Base-by-base conservation (phyloP, 176 grass and related monocot genomes). In the Raddia distichophylla region DNA sequence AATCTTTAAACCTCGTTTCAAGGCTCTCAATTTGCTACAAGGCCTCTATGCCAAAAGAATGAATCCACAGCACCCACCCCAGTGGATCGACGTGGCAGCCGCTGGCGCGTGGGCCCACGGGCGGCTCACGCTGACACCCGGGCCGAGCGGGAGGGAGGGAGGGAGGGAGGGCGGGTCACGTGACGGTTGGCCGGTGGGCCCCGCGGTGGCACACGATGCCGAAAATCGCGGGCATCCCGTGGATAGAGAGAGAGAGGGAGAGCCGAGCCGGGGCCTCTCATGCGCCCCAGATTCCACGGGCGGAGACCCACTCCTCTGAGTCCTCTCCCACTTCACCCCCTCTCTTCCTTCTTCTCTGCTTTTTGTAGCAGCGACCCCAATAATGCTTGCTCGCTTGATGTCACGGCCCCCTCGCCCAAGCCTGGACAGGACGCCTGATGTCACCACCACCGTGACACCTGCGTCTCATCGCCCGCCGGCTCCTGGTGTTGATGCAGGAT, bases 191-290 rank as follows among this genome's bases (percentile, higher is more conserved):
- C 7, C 17, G 8, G 4, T 9, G 74, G 63, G 79, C 20, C 79
- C 69, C 40, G 69, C 57, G 59, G 68, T 47, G 48, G 84, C 91
- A 79, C 84, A 78, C 89, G 75, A 80, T 16, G 84, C 40, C 77
- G 72, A 64, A 74, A 77, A 85, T 90, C 48, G 73, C 91, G 88
- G 88, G 73, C 70, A 79, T 82, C 77, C 84, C 42, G 61, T 75
- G 84, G 76, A 84, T 60, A 15, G 42, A 75, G 70, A 66, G n/a
- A 12, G 34, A 5, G 12, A n/a, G n/a, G n/a, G 2, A 9, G 45
- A 32, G 17, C 5, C 35, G 11, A 32, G 47, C 2, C 8, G 15
- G 1, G 57, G 69, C 10, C 8, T 10, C 42, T 53, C 80, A 82
- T 74, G 69, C 74, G 80, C 40, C 52, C 64, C 46, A 45, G 47